Evolutionary conservation across 495 filamentous ascomycete genomes (phyloP), one percentile per base, ranked within the genome.

Genomic region (Penicillium paxilli): DNA sequence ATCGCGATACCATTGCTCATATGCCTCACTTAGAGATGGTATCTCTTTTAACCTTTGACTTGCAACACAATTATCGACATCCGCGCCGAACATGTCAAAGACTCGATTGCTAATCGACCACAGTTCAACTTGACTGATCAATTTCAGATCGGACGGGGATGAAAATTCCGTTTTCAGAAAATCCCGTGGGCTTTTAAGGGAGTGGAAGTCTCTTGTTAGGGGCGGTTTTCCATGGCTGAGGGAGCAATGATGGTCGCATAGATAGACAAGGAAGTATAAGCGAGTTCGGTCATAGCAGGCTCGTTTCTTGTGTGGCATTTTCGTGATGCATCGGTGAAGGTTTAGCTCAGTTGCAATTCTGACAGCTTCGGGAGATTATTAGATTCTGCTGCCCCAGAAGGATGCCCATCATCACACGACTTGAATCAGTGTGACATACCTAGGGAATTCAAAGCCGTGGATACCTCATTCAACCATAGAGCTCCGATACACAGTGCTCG

Each of bases 61-160:
- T 5, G 51, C 35, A 28, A 66, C 41, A 10, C 57, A 55, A 14
- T 52, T 28, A 23, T 69, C 64, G 11, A 64, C 56, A 33, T 64
- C 58, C 9, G 55, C 52, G 19, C 66, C 66, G 44, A 69, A 69
- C 3, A 51, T 62, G 10, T 62, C 64, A 35, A 62, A 67, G 14
- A 69, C 50, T 11, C 57, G 44, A 22, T 37, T 52, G 24, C 49
- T 44, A 10, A 66, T 54, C 2, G 45, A 54, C 66, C 66, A 69
- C 20, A 56, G 48, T 8, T 59, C 33, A 11, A 69, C 64, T 37
- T 67, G 63, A 19, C 65, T 65, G 37, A 65, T 51, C 2, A 69
- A 47, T 5, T 23, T 41, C 23, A 45, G 2, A 23, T 51, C 54
- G 21, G 20, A 24, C 6, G 23, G 25, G 16, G 26, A 55, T 35